Conservation (phyloP, 345 rosid species). For the Mercurialis annua region DNA sequence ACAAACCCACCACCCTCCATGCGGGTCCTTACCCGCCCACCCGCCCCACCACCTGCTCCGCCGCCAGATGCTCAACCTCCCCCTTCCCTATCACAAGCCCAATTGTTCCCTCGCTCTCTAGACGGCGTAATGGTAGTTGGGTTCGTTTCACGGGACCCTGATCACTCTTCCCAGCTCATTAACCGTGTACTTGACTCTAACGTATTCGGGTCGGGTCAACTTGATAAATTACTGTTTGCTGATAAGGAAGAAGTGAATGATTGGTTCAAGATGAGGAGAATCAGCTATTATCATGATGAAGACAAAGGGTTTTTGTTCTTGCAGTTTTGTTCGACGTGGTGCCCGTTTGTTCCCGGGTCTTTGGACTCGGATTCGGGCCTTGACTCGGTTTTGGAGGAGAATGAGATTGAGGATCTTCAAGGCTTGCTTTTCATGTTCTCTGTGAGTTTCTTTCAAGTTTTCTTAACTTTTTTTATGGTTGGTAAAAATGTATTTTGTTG, state of each 20-base stretch:
- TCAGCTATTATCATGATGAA: conserved; percentile 61
- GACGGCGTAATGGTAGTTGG: conserved; percentile 73
- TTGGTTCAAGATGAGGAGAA: conserved; percentile 64
- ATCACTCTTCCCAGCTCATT: conserved; percentile 56
- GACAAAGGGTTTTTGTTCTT: conserved; percentile 63
- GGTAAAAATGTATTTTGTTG: neutral
- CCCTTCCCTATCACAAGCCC: conserved; percentile 13
- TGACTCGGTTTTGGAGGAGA: conserved; percentile 51
- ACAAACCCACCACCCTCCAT: conserved; percentile 35
- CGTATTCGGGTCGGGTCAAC: conserved; percentile 62
- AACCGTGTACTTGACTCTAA: conserved; percentile 59
- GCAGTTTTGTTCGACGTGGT: conserved; percentile 56
- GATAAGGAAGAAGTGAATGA: conserved; percentile 45
- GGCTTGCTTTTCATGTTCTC: conserved; percentile 88
- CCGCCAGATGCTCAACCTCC: conserved; percentile 25
- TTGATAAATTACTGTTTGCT: conserved; percentile 32
- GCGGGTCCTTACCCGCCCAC: conserved; percentile 75
- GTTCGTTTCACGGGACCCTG: conserved; percentile 53
- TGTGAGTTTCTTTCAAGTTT: conserved; percentile 41
- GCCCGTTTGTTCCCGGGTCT: conserved; percentile 38
- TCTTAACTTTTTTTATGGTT: too few relatives aligned
- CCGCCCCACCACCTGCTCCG: conserved; percentile 25
- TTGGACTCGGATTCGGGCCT: conserved; percentile 35
- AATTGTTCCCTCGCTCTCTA: conserved; percentile 27
- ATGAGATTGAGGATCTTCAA: conserved; percentile 74